Base-by-base conservation (phyloP, 345 rosid genomes). In the Hibiscus trionum region DNA sequence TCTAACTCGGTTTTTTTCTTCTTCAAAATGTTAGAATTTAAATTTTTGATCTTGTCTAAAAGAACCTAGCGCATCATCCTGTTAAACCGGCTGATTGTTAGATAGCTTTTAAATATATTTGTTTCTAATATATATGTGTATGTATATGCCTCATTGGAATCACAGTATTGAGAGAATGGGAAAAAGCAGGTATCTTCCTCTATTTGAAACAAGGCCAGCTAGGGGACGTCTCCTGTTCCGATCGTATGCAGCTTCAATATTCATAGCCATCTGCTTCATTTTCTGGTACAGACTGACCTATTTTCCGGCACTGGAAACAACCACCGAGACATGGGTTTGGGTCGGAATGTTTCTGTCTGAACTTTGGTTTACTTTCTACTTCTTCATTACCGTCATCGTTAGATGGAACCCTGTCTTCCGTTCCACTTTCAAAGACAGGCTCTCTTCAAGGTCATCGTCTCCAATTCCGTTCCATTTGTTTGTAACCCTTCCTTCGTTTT, bases 301-400 rank as follows among this genome's bases (percentile, higher is more conserved):
- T 61, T n/a, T 9, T 79, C 52, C 84, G 5, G 33, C 11, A 53
- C 7, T n/a, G 8, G 19, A 5, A 16, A 52, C 56, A 3, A 52
- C 1, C 17, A 50, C 3, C 5, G 59, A 67, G 59, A 75, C 79
- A 70, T 79, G 79, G 59, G 74, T 49, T 53, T 81, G 87, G 90
- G 3, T 80, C 37, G 88, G 84, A 1, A 50, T 86, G 81, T 66
- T 84, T 12, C 67, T 63, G 4, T 75, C 91, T 2, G 91, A 88
- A 70, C 65, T 88, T 1, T 81, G 82, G 82, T 84, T 86, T 26
- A 75, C 82, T 37, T 65, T 82, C 8, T 84, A 75, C 61, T 88
- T 87, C 85, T 21, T 82, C 46, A 5, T 75, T 39, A 81, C 76
- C n/a, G 85, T 81, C 47, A 71, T 82, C 19, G 66, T 73, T 5